Evolutionary conservation across 2,329 filamentous ascomycete genomes (phyloP).

Genomic region (Xylariaceae sp.): DNA sequence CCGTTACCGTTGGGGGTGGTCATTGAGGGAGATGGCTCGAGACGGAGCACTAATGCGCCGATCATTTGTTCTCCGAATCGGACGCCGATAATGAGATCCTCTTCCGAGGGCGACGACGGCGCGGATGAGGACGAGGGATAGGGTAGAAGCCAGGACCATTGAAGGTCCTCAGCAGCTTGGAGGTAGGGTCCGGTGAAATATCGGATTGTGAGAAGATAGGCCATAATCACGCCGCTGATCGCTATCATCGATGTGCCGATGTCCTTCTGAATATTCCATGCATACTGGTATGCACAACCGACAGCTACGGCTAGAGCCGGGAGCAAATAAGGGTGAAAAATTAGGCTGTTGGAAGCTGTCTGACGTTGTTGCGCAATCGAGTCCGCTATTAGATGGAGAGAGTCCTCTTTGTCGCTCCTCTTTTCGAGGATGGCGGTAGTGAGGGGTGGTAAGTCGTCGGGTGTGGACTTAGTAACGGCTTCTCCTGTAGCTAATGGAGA

Average conservation of each 20-base stretch:
- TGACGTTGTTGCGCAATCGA: constrained; percentile 80
- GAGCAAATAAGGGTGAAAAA: constrained; percentile 58
- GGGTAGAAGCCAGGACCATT: constrained; percentile 58
- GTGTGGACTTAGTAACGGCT: constrained; percentile 35
- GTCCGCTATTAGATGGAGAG: constrained; percentile 72
- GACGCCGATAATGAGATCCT: constrained; percentile 61
- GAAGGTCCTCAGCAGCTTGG: constrained; percentile 55
- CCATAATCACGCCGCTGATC: constrained; percentile 58
- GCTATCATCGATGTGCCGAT: constrained; percentile 54
- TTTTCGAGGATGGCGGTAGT: constrained; percentile 54
- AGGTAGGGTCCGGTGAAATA: constrained; percentile 61
- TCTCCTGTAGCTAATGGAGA: constrained; percentile 36
- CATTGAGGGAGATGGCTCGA: constrained; percentile 42
- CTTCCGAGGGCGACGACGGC: constrained; percentile 30
- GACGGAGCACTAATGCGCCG: constrained; percentile 65
- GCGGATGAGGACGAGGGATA: constrained; percentile 20
- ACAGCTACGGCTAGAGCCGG: constrained; percentile 43
- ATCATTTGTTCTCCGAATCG: constrained; percentile 66
- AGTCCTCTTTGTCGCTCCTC: constrained; percentile 60
- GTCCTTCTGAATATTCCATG: constrained; percentile 46
- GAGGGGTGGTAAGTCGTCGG: constrained; percentile 59
- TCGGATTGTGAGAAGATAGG: constrained; percentile 58
- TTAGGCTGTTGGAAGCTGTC: constrained; percentile 57
- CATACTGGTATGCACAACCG: constrained; percentile 43
- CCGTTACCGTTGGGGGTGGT: constrained; percentile 13